These are phyloP conservation scores for Penicillium roqueforti DNA, from an alignment of 495 filamentous ascomycete genomes.

Conservation along the genomic window DNA sequence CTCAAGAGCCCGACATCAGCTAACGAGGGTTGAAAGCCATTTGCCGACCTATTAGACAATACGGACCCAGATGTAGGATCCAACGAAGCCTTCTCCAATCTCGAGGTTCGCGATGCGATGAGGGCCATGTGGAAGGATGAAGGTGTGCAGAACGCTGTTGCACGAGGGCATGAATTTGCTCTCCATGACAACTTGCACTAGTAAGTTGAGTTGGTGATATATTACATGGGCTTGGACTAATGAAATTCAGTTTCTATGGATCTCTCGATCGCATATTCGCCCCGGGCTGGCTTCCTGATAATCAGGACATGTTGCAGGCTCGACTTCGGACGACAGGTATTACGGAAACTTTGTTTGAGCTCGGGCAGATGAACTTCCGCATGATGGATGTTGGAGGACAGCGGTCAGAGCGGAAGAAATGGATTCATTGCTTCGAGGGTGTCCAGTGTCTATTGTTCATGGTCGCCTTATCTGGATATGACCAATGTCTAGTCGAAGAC, in stretches of 20 bases:
- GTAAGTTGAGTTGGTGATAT: constrained; percentile 51
- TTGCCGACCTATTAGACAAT: constrained; percentile 33
- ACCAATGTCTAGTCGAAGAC: constrained; percentile 95
- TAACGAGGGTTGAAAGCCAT: constrained; percentile 24
- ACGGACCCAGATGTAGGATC: constrained; percentile 70
- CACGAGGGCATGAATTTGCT: constrained; percentile 91
- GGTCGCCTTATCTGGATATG: constrained; percentile 93
- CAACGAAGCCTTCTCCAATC: constrained; percentile 64
- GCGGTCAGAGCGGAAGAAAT: constrained; percentile 96
- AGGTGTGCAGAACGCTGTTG: constrained; percentile 81
- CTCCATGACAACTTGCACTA: constrained; percentile 93
- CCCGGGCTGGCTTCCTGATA: constrained; percentile 85
- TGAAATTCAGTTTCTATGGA: constrained; percentile 72
- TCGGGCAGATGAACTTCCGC: constrained; percentile 90
- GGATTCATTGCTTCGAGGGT: constrained; percentile 99
- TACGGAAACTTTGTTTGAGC: constrained; percentile 92
- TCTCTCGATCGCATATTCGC: constrained; percentile 86
- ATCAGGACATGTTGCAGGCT: constrained; percentile 93
- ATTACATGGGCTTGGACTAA: constrained; percentile 1
- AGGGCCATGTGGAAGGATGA: constrained; percentile 77
- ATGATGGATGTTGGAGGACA: constrained; percentile 99
- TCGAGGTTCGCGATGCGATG: constrained; percentile 69
- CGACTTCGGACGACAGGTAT: constrained; percentile 93
- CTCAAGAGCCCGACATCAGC: background rate
- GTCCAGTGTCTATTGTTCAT: constrained; percentile 92